A percentile compares a stretch with the other conserved stretches of the same genome.
Evolutionary conservation across 306 rosid genomes (phyloP).

Genomic region (Vicia faba): DNA sequence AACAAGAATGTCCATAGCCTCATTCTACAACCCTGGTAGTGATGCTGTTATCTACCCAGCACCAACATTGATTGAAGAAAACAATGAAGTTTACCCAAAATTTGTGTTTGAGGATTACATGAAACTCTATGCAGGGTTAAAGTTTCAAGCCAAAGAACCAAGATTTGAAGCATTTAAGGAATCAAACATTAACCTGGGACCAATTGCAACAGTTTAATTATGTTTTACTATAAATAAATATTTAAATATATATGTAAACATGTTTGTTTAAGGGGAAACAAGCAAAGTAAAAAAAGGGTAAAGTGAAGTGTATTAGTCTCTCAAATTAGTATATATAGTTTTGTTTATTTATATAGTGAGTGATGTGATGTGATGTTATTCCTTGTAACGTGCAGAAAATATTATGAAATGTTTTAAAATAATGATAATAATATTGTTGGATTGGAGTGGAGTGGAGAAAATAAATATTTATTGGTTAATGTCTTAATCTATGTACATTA

Average conservation of each 20-base stretch:
- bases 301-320: constrained; percentile 6
- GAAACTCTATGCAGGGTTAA: constrained; percentile 22
- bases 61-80: constrained; percentile 17
- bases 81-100: constrained; percentile 30
- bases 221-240: constrained; percentile 8
- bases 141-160: constrained; percentile 34
- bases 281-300: constrained; percentile 1
- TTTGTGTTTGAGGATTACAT: constrained; percentile 36
- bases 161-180: constrained; percentile 34
- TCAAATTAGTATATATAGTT: constrained; percentile 2
- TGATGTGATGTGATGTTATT: background rate
- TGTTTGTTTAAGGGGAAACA: constrained; percentile 13
- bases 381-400: background rate
- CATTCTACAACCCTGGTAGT: constrained; percentile 36
- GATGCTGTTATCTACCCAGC: constrained; percentile 37
- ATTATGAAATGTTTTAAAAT: background rate
- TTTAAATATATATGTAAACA: background rate
- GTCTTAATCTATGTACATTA: constrained; percentile 2
- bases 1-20: constrained; percentile 34
- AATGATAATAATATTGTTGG: background rate
- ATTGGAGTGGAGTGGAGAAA: background rate
- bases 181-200: constrained; percentile 15
- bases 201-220: constrained; percentile 26
- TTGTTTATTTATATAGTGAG: constrained; percentile 2
- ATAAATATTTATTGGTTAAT: constrained; percentile 1